Percentiles rank a stretch among this genome's conserved stretches.
These are phyloP conservation scores for Neurospora terricola DNA, from an alignment of 495 filamentous ascomycete species.

Conservation along the genomic window DNA sequence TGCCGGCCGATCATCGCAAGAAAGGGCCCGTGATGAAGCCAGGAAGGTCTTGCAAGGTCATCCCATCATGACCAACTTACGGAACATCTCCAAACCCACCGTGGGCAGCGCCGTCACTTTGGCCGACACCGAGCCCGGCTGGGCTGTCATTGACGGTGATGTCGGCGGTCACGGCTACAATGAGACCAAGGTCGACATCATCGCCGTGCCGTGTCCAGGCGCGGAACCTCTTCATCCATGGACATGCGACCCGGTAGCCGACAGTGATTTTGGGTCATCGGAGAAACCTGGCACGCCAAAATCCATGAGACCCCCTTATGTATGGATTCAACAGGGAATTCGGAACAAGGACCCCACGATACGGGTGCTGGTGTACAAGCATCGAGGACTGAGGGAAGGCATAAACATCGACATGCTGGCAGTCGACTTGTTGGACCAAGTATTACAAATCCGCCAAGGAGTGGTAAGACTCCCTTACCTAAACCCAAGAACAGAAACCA, in stretches of 20 bases:
- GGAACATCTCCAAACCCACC: background rate
- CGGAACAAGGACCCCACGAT: slow-evolving; percentile 29
- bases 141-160: slow-evolving; percentile 32
- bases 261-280: slow-evolving; percentile 22
- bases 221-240: slow-evolving; percentile 36
- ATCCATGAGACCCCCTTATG: slow-evolving; percentile 6
- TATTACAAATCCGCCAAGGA: slow-evolving; percentile 29
- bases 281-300: slow-evolving; percentile 8
- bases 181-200: slow-evolving; percentile 36
- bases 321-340: slow-evolving; percentile 35
- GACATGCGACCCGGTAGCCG: slow-evolving; percentile 27
- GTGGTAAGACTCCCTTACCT: slow-evolving; percentile 11
- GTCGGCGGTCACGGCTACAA: slow-evolving; percentile 32
- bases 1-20: background rate
- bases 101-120: background rate
- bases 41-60: background rate
- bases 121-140: slow-evolving; percentile 18
- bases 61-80: background rate
- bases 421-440: slow-evolving; percentile 37
- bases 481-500: background rate
- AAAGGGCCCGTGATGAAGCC: slow-evolving; percentile 10
- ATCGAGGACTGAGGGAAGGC: slow-evolving; percentile 38
- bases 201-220: slow-evolving; percentile 37
- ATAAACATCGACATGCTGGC: slow-evolving; percentile 42
- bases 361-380: slow-evolving; percentile 46